These are phyloP conservation scores for Incumbomyces lentus DNA, from an alignment of 2,329 filamentous ascomycete species.

Conservation along the genomic window DNA sequence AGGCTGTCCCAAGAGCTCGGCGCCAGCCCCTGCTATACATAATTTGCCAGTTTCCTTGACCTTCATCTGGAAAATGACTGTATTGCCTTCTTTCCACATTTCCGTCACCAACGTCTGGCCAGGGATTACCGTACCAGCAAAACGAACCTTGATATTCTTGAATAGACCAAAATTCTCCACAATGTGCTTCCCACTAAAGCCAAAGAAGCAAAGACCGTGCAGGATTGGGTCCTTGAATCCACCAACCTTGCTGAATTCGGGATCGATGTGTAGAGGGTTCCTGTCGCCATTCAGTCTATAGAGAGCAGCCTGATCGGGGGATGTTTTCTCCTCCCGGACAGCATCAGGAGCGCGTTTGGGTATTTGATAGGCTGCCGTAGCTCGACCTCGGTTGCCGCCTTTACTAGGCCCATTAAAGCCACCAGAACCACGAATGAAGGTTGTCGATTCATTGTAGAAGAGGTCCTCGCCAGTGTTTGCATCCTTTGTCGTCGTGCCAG, in stretches of 20 bases:
- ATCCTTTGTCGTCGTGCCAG: slow-evolving; percentile 71
- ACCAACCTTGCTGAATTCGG: slow-evolving; percentile 83
- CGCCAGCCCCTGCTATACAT: slow-evolving; percentile 70
- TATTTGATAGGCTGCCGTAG: slow-evolving; percentile 67
- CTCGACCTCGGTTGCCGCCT: slow-evolving; percentile 64
- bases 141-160: slow-evolving; percentile 87
- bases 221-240: slow-evolving; percentile 92
- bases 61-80: slow-evolving; percentile 73
- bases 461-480: slow-evolving; percentile 77
- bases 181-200: slow-evolving; percentile 81
- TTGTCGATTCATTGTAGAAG: slow-evolving; percentile 94
- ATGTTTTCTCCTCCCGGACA: slow-evolving; percentile 75
- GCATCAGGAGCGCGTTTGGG: slow-evolving; percentile 69
- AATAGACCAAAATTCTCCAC: slow-evolving; percentile 71
- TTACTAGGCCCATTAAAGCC: slow-evolving; percentile 81
- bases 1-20: slow-evolving; percentile 52
- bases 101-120: slow-evolving; percentile 76
- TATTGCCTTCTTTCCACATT: slow-evolving; percentile 82
- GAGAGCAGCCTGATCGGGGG: slow-evolving; percentile 80
- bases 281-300: slow-evolving; percentile 91
- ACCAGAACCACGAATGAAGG: slow-evolving; percentile 83
- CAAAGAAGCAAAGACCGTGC: slow-evolving; percentile 93
- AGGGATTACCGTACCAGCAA: slow-evolving; percentile 70
- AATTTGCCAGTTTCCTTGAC: slow-evolving; percentile 90
- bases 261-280: slow-evolving; percentile 94